Conservation (phyloP, 164 flowering plant genomes). For the Cinnamomum chago region DNA sequence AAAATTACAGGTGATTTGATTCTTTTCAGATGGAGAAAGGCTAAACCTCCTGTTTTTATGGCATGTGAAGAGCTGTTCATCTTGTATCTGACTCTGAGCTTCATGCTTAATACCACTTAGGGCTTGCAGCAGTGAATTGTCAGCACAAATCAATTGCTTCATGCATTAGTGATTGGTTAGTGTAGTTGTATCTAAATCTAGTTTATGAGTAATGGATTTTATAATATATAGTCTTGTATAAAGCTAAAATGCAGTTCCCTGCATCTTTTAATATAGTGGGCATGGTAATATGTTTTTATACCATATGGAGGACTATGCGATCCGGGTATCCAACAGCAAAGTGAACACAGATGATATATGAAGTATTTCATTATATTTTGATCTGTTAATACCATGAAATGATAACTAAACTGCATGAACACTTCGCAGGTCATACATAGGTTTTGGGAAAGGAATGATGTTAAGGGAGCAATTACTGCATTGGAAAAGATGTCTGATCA, state of each 20-base stretch:
- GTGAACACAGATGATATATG: background rate
- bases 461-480: constrained; percentile 69
- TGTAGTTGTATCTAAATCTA: background rate
- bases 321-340: background rate
- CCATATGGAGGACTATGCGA: background rate
- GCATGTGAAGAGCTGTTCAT: background rate
- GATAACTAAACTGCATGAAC: background rate
- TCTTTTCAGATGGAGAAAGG: constrained; percentile 1
- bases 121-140: background rate
- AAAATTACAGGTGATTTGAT: constrained; percentile 65
- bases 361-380: background rate
- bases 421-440: constrained; percentile 58
- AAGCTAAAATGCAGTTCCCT: background rate
- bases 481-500: constrained; percentile 89
- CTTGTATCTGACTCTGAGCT: background rate
- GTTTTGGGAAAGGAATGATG: constrained; percentile 78
- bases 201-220: background rate
- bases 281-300: background rate
- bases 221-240: background rate
- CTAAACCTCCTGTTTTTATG: background rate
- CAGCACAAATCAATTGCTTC: background rate
- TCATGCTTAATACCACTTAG: background rate
- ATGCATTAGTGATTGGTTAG: background rate
- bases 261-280: background rate
- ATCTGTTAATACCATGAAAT: background rate